A percentile compares a stretch with the other conserved stretches of the same genome.
Evolutionary conservation across 2,329 filamentous ascomycete genomes (phyloP).

Genomic region (Pseudophaeomoniella oleicola): DNA sequence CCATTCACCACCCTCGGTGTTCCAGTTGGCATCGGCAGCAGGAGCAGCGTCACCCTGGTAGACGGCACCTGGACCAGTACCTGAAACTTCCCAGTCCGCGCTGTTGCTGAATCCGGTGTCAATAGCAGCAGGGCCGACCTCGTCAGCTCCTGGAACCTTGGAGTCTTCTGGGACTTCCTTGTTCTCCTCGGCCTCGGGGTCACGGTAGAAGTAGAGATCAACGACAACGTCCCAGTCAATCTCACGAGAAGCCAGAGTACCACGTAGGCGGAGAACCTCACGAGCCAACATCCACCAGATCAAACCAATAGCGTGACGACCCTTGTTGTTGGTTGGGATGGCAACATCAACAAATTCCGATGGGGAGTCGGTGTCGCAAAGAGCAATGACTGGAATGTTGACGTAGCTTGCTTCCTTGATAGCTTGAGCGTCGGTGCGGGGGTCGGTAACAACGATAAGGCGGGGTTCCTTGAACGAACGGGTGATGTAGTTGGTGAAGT

Average conservation of each 20-base stretch:
- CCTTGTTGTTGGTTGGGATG: slow-evolving; percentile 99
- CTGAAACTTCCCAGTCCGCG: slow-evolving; percentile 64
- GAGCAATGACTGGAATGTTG: slow-evolving; percentile 99
- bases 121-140: slow-evolving; percentile 64
- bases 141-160: slow-evolving; percentile 72
- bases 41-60: slow-evolving; percentile 50
- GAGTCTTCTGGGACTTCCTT: slow-evolving; percentile 66
- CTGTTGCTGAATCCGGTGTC: slow-evolving; percentile 60
- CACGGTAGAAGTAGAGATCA: slow-evolving; percentile 99
- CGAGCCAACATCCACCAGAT: slow-evolving; percentile 99
- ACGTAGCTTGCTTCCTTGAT: slow-evolving; percentile 99
- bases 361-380: slow-evolving; percentile 97
- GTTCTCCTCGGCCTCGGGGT: slow-evolving; percentile 98
- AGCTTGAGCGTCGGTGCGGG: slow-evolving; percentile 97
- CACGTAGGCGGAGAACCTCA: slow-evolving; percentile 97
- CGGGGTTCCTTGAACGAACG: slow-evolving; percentile 99
- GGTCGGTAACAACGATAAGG: slow-evolving; percentile 98
- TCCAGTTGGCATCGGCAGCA: slow-evolving; percentile 44
- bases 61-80: slow-evolving; percentile 46
- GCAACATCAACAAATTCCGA: slow-evolving; percentile 99
- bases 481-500: slow-evolving; percentile 99
- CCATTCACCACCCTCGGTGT: slow-evolving; percentile 34
- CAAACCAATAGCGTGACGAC: slow-evolving; percentile 94
- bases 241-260: slow-evolving; percentile 91
- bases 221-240: slow-evolving; percentile 98